Conservation (phyloP, 768 basidiomycete species). For the Vararia minispora region DNA sequence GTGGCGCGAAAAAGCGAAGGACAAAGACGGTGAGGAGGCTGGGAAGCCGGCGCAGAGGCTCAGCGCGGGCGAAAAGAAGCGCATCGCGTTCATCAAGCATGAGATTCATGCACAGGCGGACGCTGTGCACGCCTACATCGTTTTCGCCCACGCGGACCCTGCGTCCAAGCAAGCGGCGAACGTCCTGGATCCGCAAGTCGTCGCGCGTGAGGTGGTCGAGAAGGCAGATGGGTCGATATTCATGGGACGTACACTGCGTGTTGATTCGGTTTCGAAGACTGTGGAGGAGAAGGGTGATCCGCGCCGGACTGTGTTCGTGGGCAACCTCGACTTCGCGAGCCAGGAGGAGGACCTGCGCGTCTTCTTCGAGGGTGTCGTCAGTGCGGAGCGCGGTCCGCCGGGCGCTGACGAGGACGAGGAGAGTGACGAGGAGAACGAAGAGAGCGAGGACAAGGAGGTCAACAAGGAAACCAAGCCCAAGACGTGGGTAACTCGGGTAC, state of each 20-base stretch:
- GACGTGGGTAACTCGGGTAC: slow-evolving; percentile 73
- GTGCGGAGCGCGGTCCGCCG: slow-evolving; percentile 56
- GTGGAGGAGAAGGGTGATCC: slow-evolving; percentile 42
- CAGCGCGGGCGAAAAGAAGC: slow-evolving; percentile 80
- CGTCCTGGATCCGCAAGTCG: slow-evolving; percentile 62
- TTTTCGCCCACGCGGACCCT: slow-evolving; percentile 66
- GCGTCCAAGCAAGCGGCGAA: slow-evolving; percentile 28
- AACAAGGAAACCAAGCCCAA: slow-evolving; percentile 24
- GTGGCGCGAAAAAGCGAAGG: slow-evolving; percentile 25
- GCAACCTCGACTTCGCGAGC: slow-evolving; percentile 85
- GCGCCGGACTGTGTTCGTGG: slow-evolving; percentile 79
- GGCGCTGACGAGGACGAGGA: slow-evolving; percentile 19
- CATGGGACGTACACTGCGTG: slow-evolving; percentile 67
- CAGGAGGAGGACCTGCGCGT: slow-evolving; percentile 82
- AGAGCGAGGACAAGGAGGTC: slow-evolving; percentile 18
- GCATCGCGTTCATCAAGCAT: slow-evolving; percentile 86
- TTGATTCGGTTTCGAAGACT: slow-evolving; percentile 49
- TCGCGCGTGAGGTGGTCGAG: slow-evolving; percentile 46
- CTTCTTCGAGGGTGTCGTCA: slow-evolving; percentile 76
- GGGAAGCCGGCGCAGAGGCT: slow-evolving; percentile 48
- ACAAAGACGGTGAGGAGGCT: slow-evolving; percentile 29
- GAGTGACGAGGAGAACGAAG: slow-evolving; percentile 18
- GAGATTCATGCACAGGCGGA: slow-evolving; percentile 76
- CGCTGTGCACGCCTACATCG: slow-evolving; percentile 79
- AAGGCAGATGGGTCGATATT: slow-evolving; percentile 62